Base-by-base conservation (phyloP, 176 grass and related monocot genomes). In the Aegilops umbellulata region DNA sequence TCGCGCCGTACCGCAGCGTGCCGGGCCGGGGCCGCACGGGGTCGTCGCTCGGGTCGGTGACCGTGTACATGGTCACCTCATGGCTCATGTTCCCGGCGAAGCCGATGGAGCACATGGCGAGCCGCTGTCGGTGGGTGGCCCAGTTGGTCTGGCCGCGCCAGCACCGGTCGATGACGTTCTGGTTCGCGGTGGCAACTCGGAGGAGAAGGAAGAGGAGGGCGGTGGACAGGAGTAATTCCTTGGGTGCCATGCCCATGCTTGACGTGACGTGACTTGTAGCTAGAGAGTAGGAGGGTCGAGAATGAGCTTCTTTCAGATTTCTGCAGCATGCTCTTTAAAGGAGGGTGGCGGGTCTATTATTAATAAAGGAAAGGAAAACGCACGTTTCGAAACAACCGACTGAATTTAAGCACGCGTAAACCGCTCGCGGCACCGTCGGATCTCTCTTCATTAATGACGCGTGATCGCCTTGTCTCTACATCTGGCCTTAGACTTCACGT, bases 1-100 rank as follows among this genome's bases (percentile, higher is more conserved):
- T 95, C 17, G 89, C 91, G 49, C 95, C 95, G 76, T 94, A 98
- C 51, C 93, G 88, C 22, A 95, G 72, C 25, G 95, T 98, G 68
- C 95, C 95, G 0, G 87, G 89, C 7, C 35, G 72, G 0, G 93
- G 95, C 0, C 74, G 71, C 15, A 92, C 83, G 0, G 93, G 95
- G 67, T 98, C 87, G 49, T 98, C 95, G 68, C 87, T 47, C 3
- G 89, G 51, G 82, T 98, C 91, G 22, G 91, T 98, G 0, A 98
- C 95, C 22, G 64, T 89, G 90, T 95, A 98, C 0, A 8, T 5
- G 9, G 17, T 65, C 68, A 95, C 25, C 0, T 74, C 86, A 2
- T 72, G 17, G 12, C 93, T 93, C 93, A 98, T 94, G 77, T 94
- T 98, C 7, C 96, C 96, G 0, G 90, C 81, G 58, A 94, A 98